Evolutionary conservation across 805 yeast genomes (phyloP), one percentile per base, ranked within the genome.

Genomic region (Isabelozyma rhagii): DNA sequence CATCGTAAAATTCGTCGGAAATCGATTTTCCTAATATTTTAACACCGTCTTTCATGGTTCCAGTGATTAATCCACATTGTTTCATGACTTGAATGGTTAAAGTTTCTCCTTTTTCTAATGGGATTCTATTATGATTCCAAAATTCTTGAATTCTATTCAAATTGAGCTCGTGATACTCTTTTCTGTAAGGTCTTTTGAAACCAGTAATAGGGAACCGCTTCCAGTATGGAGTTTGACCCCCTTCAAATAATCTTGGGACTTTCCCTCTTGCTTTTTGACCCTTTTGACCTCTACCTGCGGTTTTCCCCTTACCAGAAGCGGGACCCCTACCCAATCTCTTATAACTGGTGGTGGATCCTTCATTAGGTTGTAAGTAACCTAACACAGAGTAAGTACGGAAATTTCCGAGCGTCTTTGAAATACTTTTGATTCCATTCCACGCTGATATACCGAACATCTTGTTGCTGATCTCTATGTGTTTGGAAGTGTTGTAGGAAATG

Each of bases 191-290:
- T 65, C 89, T 82, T 59, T 80, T 83, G 74, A 91, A 91, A 8
- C 98, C 98, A 52, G 85, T 75, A 65, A 93, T 93, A 57, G 97
- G 96, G 69, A 89, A 84, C 57, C 87, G 73, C 68, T 87, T 81
- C 68, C 83, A 83, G 63, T 86, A 83, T 25, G 97, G 98, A 1
- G 98, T 94, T 67, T 94, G 99, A 66, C 99, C 98, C 82, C 99
- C 99, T 76, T 94, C 99, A 66, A 93, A 90, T 93, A 96, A 89
- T 51, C 87, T 82, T 49, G 91, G 93, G 29, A 93, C 93, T 41
- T 85, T 81, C 39, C 93, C 88, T 71, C 98, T 83, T 9, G 98
- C 97, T 73, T 93, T 93, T 68, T 93, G 98, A 82, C 99, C 99
- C 74, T 94, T 94, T 63, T 89, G 96, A 77, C 99, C 99, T 68